Evolutionary conservation across 495 filamentous ascomycete species (phyloP).

Genomic region (Hypomontagnella submonticulosa): DNA sequence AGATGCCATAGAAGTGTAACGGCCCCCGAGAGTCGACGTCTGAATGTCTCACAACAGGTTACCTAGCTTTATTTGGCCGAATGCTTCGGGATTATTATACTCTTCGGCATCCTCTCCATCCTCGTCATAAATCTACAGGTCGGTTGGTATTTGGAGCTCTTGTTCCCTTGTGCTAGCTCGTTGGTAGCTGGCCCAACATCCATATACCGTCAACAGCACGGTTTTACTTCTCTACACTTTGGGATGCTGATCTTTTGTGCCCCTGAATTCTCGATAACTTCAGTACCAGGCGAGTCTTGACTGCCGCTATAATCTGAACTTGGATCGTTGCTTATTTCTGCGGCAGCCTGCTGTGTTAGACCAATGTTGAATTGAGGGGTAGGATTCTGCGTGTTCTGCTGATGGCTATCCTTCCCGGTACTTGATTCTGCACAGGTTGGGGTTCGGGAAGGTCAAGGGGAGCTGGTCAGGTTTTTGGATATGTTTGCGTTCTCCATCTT

Average conservation of each 20-base stretch:
- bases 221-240: slow-evolving; percentile 1
- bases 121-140: neutral
- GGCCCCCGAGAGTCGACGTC: slow-evolving; percentile 5
- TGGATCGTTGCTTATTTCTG: slow-evolving; percentile 16
- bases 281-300: slow-evolving; percentile 1
- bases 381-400: neutral
- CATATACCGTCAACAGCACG: slow-evolving; percentile 8
- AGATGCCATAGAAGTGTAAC: neutral
- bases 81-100: slow-evolving; percentile 4
- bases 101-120: slow-evolving; percentile 8
- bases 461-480: slow-evolving; percentile 1
- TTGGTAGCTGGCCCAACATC: slow-evolving; percentile 1
- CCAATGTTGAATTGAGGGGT: neutral
- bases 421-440: neutral
- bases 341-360: neutral
- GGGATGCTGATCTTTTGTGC: neutral
- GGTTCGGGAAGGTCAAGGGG: neutral
- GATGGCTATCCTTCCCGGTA: neutral
- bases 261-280: neutral
- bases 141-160: neutral
- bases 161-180: neutral
- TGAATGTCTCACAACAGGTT: slow-evolving; percentile 7
- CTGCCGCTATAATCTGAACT: neutral
- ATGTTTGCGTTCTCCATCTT: neutral
- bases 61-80: slow-evolving; percentile 5